phyloP scores from a whole-genome alignment of 805 yeast species.

The Zygoascus bituminiphila region DNA sequence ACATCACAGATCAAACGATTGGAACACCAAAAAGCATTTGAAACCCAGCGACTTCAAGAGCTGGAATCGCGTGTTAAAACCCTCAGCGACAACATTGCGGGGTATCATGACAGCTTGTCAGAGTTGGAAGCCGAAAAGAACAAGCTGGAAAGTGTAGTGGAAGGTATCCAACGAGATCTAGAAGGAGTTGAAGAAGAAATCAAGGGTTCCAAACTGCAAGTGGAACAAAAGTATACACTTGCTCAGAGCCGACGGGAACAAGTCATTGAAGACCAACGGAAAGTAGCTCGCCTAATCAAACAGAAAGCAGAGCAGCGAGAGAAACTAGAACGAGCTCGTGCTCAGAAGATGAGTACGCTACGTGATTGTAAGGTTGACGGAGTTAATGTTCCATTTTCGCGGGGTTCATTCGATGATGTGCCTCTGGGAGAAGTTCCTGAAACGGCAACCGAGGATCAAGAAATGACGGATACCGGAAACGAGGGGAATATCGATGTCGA shows the following conservation, averaged over 20 bases:
- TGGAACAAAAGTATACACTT: constrained; percentile 33
- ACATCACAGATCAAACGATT: constrained; percentile 53
- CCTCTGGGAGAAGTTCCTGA: constrained; percentile 57
- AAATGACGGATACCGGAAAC: constrained; percentile 29
- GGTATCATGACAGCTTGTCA: constrained; percentile 36
- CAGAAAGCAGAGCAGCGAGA: constrained; percentile 35
- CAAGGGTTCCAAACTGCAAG: constrained; percentile 26
- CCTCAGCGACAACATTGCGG: constrained; percentile 27
- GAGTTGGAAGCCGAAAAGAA: constrained; percentile 26
- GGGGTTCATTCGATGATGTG: constrained; percentile 52
- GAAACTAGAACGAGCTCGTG: constrained; percentile 38
- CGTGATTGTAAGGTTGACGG: constrained; percentile 70
- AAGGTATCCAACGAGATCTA: constrained; percentile 9
- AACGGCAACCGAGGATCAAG: constrained; percentile 31
- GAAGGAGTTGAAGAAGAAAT: constrained; percentile 11
- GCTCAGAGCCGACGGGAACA: constrained; percentile 17
- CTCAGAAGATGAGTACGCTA: constrained; percentile 49
- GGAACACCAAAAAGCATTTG: constrained; percentile 56
- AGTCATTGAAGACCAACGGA: constrained; percentile 22
- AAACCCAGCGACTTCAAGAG: constrained; percentile 48
- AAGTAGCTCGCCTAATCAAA: constrained; percentile 5
- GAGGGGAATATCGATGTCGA: constrained; percentile 22
- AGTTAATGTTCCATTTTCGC: constrained; percentile 50
- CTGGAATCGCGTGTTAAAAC: constrained; percentile 40
- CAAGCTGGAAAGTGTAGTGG: constrained; percentile 14